These are phyloP conservation scores for Leccinum truebloodii DNA, from an alignment of 768 basidiomycete species.

Conservation along the genomic window DNA sequence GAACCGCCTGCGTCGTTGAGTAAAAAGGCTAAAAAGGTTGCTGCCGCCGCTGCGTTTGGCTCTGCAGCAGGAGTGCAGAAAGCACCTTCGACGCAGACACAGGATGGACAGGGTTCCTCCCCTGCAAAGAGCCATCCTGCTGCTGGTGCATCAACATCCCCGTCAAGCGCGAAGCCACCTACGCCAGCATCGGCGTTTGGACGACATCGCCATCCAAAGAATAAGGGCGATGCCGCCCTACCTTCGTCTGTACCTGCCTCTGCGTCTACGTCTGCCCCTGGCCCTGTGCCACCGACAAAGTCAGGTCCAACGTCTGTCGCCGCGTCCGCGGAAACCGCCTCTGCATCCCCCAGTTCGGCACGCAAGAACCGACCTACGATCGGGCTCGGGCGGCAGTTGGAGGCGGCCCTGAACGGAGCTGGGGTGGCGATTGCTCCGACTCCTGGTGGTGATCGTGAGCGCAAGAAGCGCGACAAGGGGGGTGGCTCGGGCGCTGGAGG, in stretches of 20 bases:
- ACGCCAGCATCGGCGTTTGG: slow-evolving; percentile 5
- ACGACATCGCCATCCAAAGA: slow-evolving; percentile 20
- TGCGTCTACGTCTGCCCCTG: background rate
- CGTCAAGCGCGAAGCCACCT: slow-evolving; percentile 18
- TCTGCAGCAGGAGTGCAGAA: slow-evolving; percentile 21
- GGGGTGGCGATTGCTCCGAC: slow-evolving; percentile 42
- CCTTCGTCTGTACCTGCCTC: slow-evolving; percentile 2
- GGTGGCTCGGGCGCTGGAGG: slow-evolving; percentile 13
- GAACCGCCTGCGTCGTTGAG: slow-evolving; percentile 28
- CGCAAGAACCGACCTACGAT: slow-evolving; percentile 59
- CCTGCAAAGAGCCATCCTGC: slow-evolving; percentile 5
- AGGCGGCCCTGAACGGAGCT: slow-evolving; percentile 68
- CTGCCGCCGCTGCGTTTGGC: slow-evolving; percentile 16
- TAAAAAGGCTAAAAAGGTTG: slow-evolving; percentile 39
- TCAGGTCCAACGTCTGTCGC: background rate
- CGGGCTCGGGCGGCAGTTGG: slow-evolving; percentile 67
- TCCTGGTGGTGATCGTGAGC: slow-evolving; percentile 24
- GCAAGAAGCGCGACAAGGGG: slow-evolving; percentile 38
- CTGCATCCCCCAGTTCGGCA: slow-evolving; percentile 25
- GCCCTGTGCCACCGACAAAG: background rate
- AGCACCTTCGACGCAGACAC: slow-evolving; percentile 13
- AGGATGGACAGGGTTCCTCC: slow-evolving; percentile 1
- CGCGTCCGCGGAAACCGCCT: slow-evolving; percentile 1
- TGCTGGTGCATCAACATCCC: background rate
- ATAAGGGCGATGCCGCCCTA: slow-evolving; percentile 13